Evolutionary conservation across 805 yeast genomes (phyloP).

Genomic region (Teunomyces funiuensis): DNA sequence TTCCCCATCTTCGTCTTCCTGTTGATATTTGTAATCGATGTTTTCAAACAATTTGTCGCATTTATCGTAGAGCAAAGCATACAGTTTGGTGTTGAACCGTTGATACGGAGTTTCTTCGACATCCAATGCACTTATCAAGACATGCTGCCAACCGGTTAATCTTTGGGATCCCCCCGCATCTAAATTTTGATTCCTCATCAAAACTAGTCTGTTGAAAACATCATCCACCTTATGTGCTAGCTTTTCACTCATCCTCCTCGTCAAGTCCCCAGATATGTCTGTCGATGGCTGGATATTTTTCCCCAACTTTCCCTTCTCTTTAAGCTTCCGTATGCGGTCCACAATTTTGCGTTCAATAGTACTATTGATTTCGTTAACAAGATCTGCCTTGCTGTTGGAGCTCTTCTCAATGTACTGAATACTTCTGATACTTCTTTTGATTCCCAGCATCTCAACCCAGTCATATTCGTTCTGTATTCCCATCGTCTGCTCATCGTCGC

Average conservation of each 20-base stretch:
- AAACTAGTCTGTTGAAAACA: slow-evolving; percentile 8
- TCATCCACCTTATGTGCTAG: slow-evolving; percentile 12
- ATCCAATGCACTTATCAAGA: slow-evolving; percentile 23
- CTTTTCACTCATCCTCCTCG: slow-evolving; percentile 7
- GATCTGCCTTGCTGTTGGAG: slow-evolving; percentile 19
- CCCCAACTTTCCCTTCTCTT: neutral
- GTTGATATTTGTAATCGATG: slow-evolving; percentile 27
- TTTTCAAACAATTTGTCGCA: slow-evolving; percentile 28
- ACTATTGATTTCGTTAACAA: slow-evolving; percentile 22
- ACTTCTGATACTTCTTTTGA: neutral
- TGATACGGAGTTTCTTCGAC: slow-evolving; percentile 13
- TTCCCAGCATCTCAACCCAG: slow-evolving; percentile 9
- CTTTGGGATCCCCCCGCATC: neutral
- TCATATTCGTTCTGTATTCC: slow-evolving; percentile 8
- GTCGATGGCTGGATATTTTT: slow-evolving; percentile 6
- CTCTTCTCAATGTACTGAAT: slow-evolving; percentile 10
- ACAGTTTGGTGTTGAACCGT: slow-evolving; percentile 8
- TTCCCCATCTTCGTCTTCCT: slow-evolving; percentile 17
- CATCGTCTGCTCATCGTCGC: slow-evolving; percentile 8
- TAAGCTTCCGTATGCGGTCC: neutral
- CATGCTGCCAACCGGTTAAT: slow-evolving; percentile 28
- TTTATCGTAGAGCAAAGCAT: slow-evolving; percentile 18
- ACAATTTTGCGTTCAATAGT: slow-evolving; percentile 17
- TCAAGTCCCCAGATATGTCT: slow-evolving; percentile 4
- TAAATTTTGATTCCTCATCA: neutral